Evolutionary conservation across 805 yeast genomes (phyloP), one percentile per base, ranked within the genome.

Genomic region (Schizosaccharomyces cryophilus): DNA sequence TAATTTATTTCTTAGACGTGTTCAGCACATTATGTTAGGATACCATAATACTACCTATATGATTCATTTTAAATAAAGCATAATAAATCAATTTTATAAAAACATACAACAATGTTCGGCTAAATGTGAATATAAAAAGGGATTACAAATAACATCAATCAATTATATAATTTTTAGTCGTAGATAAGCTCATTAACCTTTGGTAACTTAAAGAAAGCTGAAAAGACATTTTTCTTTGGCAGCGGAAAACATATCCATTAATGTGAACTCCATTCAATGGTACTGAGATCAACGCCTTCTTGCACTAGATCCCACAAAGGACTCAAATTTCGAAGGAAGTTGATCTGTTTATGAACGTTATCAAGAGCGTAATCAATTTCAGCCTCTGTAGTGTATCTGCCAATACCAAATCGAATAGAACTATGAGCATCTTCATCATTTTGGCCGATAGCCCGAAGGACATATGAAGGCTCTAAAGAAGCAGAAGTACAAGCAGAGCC

Each of bases 261-360:
- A 73, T 93, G 98, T 65, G 96, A 97, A 63, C 95, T 86, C 98
- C 98, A 93, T 75, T 93, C 95, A 68, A 93, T 93, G 42, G 94
- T 79, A 69, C 84, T 80, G 71, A 93, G 77, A 70, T 93, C 98
- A 68, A 93, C 90, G 66, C 98, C 98, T 66, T 93, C 97, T 73
- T 93, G 95, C 62, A 87, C 95, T 97, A 93, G 89, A 75, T 93
- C 98, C 97, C 97, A 93, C 67, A 93, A 77, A 59, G 98, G 98
- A 62, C 93, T 82, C 73, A 93, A 77, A 69, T 88, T 90, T 73
- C 98, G 81, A 70, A 93, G 78, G 73, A 87, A 87, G 65, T 82
- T 83, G 61, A 93, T 97, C 73, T 96, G 81, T 71, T 87, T 89
- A 62, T 80, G 77, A 62, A 93, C 87, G 15, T 96, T 95, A 63